phyloP scores from a whole-genome alignment of 2,329 filamentous ascomycete species.

The Aspergillus spinulosporus region DNA sequence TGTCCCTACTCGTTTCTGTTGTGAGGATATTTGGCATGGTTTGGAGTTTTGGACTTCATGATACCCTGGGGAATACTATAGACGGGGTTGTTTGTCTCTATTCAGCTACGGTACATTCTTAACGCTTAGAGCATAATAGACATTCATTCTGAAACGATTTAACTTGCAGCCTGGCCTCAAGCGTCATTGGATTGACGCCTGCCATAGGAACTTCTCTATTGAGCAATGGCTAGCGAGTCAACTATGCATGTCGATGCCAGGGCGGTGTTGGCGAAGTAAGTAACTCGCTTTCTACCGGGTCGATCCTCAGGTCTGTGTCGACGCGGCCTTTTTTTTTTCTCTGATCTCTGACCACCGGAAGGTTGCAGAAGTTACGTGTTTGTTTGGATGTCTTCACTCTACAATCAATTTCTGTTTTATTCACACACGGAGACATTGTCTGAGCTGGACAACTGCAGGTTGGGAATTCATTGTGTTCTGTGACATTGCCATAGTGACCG shows the following conservation, averaged over 20 bases:
- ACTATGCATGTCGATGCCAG: too few species aligned
- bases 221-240: too few species aligned
- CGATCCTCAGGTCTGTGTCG: too few species aligned
- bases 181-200: background rate
- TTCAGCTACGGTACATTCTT: constrained; percentile 14
- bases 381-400: background rate
- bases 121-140: constrained; percentile 19
- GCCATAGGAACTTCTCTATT: background rate
- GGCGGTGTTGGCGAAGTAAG: too few species aligned
- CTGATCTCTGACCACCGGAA: background rate
- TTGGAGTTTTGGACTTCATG: constrained; percentile 28
- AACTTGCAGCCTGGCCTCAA: background rate
- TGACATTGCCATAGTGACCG: constrained; percentile 1
- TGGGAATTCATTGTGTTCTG: background rate
- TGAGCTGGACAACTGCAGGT: background rate
- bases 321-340: background rate
- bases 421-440: background rate
- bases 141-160: constrained; percentile 12
- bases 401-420: background rate
- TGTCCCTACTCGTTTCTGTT: constrained; percentile 7
- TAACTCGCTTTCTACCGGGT: too few species aligned
- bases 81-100: constrained; percentile 17
- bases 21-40: constrained; percentile 17
- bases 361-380: background rate
- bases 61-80: constrained; percentile 28